Conservation (phyloP, 306 rosid species). For the Sicyos baderoa region DNA sequence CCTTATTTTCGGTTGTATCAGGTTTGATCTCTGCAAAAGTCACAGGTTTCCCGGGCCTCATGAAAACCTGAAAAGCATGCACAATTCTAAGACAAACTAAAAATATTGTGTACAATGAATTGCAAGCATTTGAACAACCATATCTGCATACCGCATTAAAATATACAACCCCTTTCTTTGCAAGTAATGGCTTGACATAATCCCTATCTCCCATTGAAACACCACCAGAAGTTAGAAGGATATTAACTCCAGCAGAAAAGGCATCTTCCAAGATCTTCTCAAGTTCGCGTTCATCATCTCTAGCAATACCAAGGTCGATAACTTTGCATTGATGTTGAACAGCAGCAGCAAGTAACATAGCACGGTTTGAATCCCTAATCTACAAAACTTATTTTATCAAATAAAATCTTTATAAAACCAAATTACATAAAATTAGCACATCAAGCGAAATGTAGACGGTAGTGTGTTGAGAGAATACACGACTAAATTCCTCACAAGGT, state of each 20-base stretch:
- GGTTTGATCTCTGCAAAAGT: conserved; percentile 63
- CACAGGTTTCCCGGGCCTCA: conserved; percentile 93
- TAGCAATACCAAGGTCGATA: conserved; percentile 69
- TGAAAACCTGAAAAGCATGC: conserved; percentile 44
- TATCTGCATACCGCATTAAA: conserved; percentile 50
- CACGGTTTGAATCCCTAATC: conserved; percentile 95
- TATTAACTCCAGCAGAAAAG: conserved; percentile 59
- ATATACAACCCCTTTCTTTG: conserved; percentile 60
- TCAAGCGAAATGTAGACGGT: neutral
- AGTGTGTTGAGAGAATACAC: conserved; percentile 6
- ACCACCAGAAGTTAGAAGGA: conserved; percentile 94
- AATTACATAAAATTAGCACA: neutral
- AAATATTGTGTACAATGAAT: neutral
- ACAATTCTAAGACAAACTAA: neutral
- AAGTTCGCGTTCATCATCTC: conserved; percentile 66
- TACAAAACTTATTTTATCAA: conserved; percentile 29
- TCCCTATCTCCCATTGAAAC: conserved; percentile 99
- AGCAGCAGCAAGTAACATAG: conserved; percentile 83
- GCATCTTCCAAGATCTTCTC: conserved; percentile 62
- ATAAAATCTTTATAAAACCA: neutral
- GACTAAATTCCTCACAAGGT: neutral
- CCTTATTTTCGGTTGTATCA: conserved; percentile 30
- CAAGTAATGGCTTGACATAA: conserved; percentile 73
- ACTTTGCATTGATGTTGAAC: conserved; percentile 65
- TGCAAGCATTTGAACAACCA: neutral